Base-by-base conservation (phyloP, 768 basidiomycete species). In the Botryobasidium botryosum region DNA sequence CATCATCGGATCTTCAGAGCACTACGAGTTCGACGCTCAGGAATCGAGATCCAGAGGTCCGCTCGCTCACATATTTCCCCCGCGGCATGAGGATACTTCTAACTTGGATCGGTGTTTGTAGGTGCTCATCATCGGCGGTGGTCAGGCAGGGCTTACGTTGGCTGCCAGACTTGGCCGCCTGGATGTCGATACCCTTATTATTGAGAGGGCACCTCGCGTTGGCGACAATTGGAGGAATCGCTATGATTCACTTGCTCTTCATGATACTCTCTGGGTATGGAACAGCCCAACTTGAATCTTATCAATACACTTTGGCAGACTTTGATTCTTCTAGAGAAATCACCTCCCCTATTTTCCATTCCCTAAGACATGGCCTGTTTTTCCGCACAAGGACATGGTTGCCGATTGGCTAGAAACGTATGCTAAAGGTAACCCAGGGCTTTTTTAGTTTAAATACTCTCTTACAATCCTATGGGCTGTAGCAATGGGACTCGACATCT, bases 191-290 rank as follows among this genome's bases (percentile, higher is more conserved):
- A 47, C 40, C 35, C 46, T 59, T 10, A 51, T 57, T 35, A 54
- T 59, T 32, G 57, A 57, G 46, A 27, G 27, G 27, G 41, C 44
- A 25, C 45, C 49, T 28, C 44, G 57, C 29, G 52, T 59, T 8
- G 57, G 57, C 8, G 57, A 59, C 48, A 54, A 53, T 40, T 58
- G 57, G 57, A 35, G 57, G 32, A 24, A 52, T 6, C 51, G 57
- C 21, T 58, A 61, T 47, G 49, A 57, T 47, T 47, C 52, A 5
- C 51, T 60, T 0, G 55, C 55, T 3, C 50, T 62, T 3, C 56
- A 61, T 32, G 43, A 45, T 29, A 33, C 44, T 20, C 39, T 46
- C 13, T 50, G 37, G 37, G 33, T n/a, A n/a, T n/a, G n/a, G n/a
- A n/a, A n/a, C n/a, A n/a, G n/a, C n/a, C n/a, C n/a, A n/a, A n/a